Conservation (phyloP, 2,329 filamentous ascomycete genomes). For the Stenocarpella maydis region DNA sequence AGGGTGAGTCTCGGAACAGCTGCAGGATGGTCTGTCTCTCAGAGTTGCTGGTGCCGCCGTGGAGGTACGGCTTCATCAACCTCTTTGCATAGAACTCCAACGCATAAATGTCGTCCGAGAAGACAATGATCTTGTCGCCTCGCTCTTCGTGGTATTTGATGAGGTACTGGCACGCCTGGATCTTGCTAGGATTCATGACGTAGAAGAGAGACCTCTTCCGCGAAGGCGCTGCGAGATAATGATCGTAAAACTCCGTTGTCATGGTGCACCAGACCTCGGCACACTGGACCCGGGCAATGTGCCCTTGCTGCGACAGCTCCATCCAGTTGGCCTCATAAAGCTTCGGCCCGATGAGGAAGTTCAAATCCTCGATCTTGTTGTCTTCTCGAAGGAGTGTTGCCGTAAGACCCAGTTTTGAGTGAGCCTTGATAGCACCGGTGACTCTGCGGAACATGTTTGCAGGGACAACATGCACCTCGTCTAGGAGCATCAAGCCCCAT, state of each 20-base stretch:
- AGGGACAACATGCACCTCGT: conserved; percentile 97
- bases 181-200: conserved; percentile 98
- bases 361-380: conserved; percentile 97
- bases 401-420: conserved; percentile 93
- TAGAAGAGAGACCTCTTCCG: conserved; percentile 69
- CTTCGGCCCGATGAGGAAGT: conserved; percentile 97
- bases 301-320: conserved; percentile 94
- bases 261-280: conserved; percentile 99
- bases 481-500: conserved; percentile 96
- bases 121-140: conserved; percentile 98
- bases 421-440: conserved; percentile 90
- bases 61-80: conserved; percentile 88
- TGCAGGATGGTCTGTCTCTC: conserved; percentile 89
- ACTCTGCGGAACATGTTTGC: conserved; percentile 96
- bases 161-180: conserved; percentile 96
- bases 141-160: conserved; percentile 96
- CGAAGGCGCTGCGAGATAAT: conserved; percentile 79
- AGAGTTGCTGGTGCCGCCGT: conserved; percentile 83
- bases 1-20: conserved; percentile 93
- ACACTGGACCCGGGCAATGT: conserved; percentile 96
- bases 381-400: conserved; percentile 95
- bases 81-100: conserved; percentile 85
- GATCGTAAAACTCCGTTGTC: conserved; percentile 97
- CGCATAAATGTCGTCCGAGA: conserved; percentile 96
- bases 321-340: conserved; percentile 99